phyloP scores from a whole-genome alignment of 352 stramenopile genomes.

The Globisporangium emineosum region DNA sequence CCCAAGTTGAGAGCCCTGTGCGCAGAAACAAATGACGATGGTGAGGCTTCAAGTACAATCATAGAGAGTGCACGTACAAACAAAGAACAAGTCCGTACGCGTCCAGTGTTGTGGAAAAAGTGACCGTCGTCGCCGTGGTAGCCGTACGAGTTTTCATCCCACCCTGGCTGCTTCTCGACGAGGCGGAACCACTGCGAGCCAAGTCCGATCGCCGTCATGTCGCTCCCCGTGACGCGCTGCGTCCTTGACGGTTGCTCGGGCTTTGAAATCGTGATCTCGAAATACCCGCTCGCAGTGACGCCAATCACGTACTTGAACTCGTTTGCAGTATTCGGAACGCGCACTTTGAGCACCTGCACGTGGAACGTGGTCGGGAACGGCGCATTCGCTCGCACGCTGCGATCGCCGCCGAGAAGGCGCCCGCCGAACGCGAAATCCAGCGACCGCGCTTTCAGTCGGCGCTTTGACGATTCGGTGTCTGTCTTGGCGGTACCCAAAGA shows the following conservation, averaged over 20 bases:
- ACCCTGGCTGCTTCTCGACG: conserved; percentile 67
- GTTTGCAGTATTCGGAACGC: conserved; percentile 13
- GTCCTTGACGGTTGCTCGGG: conserved; percentile 15
- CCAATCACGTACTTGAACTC: conserved; percentile 41
- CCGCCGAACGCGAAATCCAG: conserved; percentile 55
- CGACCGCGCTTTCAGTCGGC: conserved; percentile 10
- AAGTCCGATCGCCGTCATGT: conserved; percentile 70
- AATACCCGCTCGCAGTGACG: conserved; percentile 62
- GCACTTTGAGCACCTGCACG: conserved; percentile 47
- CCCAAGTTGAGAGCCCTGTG: conserved; percentile 54
- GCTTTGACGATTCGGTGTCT: neutral
- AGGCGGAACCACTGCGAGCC: conserved; percentile 48
- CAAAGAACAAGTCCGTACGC: conserved; percentile 31
- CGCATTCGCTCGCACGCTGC: conserved; percentile 63
- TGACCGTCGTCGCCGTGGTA: conserved; percentile 80
- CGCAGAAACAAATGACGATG: conserved; percentile 19
- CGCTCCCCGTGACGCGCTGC: conserved; percentile 16
- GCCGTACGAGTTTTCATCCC: conserved; percentile 57
- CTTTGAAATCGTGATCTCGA: conserved; percentile 59
- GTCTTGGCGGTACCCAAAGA: conserved; percentile 20
- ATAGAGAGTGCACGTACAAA: conserved; percentile 27
- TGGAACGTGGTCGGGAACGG: conserved; percentile 59
- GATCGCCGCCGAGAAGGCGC: conserved; percentile 49
- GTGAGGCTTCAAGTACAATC: conserved; percentile 11
- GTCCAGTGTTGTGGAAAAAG: conserved; percentile 52